phyloP scores from a whole-genome alignment of 2,329 filamentous ascomycete genomes.

The Aspergillus spinulosporus region DNA sequence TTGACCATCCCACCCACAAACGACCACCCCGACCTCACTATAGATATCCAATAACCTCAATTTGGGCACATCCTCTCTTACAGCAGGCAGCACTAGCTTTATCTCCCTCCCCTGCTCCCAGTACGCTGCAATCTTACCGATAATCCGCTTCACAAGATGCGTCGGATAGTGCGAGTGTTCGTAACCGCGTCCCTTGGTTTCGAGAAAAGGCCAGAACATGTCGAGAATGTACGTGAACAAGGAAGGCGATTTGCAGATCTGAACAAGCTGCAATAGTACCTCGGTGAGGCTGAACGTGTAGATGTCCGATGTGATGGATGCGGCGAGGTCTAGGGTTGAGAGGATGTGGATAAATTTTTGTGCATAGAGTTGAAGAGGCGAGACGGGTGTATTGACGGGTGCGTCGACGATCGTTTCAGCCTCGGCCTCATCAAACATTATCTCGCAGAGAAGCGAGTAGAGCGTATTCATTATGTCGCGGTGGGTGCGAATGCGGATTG shows the following conservation, averaged over 20 bases:
- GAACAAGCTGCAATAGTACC: slow-evolving; percentile 11
- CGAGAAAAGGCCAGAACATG: slow-evolving; percentile 22
- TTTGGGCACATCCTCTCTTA: slow-evolving; percentile 16
- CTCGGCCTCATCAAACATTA: slow-evolving; percentile 9
- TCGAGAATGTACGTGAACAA: slow-evolving; percentile 17
- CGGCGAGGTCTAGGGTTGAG: background rate
- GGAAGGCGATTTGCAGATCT: slow-evolving; percentile 1
- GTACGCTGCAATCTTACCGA: slow-evolving; percentile 16
- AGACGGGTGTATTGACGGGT: background rate
- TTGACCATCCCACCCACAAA: slow-evolving; percentile 8
- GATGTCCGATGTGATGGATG: slow-evolving; percentile 12
- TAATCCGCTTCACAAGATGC: slow-evolving; percentile 25
- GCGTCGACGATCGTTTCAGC: too few species aligned
- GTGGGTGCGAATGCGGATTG: slow-evolving; percentile 4
- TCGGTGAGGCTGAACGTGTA: slow-evolving; percentile 20
- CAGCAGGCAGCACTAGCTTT: slow-evolving; percentile 10
- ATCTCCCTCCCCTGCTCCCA: slow-evolving; percentile 8
- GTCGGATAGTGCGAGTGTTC: slow-evolving; percentile 29
- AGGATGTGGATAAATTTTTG: background rate
- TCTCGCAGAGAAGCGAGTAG: slow-evolving; percentile 17
- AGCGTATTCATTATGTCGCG: slow-evolving; percentile 19
- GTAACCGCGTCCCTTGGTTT: slow-evolving; percentile 19
- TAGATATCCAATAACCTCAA: slow-evolving; percentile 16
- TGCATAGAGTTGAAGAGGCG: background rate
- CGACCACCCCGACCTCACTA: slow-evolving; percentile 9